These are phyloP conservation scores for Emydomyces testavorans DNA, from an alignment of 2,329 filamentous ascomycete genomes.

Conservation along the genomic window DNA sequence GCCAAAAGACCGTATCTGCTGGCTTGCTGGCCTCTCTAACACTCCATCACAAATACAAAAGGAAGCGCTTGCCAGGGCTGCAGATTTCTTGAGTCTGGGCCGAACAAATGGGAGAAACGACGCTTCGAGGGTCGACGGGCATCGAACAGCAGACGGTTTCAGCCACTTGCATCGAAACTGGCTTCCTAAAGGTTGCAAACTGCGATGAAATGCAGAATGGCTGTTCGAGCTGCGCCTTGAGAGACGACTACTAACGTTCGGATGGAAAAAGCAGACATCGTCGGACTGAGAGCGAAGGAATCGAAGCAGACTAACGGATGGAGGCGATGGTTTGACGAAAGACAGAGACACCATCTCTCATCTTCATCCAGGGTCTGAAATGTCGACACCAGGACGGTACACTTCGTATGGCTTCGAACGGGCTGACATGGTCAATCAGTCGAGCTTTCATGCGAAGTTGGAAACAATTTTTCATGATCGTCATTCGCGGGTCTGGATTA, in stretches of 20 bases:
- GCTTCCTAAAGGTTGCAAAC: background rate
- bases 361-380: constrained; percentile 13
- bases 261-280: constrained; percentile 39
- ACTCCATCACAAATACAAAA: background rate
- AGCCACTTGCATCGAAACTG: background rate
- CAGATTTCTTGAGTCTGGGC: background rate
- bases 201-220: background rate
- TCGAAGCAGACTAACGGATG: constrained; percentile 51
- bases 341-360: constrained; percentile 31
- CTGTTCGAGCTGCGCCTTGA: background rate
- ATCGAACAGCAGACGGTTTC: background rate
- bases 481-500: constrained; percentile 7
- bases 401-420: background rate
- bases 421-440: constrained; percentile 10
- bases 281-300: constrained; percentile 64
- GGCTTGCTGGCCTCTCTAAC: background rate
- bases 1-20: constrained; percentile 18
- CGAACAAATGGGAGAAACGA: background rate
- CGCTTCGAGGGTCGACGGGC: constrained; percentile 2
- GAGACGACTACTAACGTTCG: background rate
- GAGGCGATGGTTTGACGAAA: constrained; percentile 31
- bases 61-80: background rate
- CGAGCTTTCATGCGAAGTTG: background rate
- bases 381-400: constrained; percentile 8
- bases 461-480: constrained; percentile 9